phyloP scores from a whole-genome alignment of 2,329 filamentous ascomycete genomes.

The Trichoderma endophyticum region DNA sequence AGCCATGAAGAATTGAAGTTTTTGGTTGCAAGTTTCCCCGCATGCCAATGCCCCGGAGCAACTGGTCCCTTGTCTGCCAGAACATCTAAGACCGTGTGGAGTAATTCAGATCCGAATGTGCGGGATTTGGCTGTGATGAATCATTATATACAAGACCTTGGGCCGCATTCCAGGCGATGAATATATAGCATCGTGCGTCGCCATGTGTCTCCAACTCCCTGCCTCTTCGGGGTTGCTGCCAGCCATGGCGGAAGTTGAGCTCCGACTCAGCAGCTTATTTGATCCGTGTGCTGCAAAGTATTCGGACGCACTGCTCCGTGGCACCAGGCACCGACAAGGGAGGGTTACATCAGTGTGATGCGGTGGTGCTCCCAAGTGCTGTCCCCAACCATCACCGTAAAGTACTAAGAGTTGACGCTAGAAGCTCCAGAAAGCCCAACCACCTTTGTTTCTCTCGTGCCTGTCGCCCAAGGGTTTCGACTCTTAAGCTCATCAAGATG shows the following conservation, averaged over 20 bases:
- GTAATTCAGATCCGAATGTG: background rate
- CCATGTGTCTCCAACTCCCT: background rate
- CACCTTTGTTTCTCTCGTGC: background rate
- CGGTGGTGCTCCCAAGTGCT: background rate
- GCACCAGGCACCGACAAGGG: conserved; percentile 11
- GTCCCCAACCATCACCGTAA: background rate
- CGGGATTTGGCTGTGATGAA: background rate
- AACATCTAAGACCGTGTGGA: background rate
- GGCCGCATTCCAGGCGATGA: background rate
- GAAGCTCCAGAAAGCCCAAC: background rate
- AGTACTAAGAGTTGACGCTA: background rate
- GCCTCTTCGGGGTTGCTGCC: background rate
- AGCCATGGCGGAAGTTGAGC: background rate
- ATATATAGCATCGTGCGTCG: background rate
- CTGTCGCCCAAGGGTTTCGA: background rate
- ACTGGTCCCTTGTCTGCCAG: background rate
- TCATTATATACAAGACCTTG: background rate
- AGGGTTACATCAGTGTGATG: conserved; percentile 17
- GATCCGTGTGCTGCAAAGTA: background rate
- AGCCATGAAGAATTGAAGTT: background rate
- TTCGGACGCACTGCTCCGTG: background rate
- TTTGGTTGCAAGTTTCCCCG: background rate
- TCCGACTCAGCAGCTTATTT: background rate
- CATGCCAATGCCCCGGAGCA: background rate
- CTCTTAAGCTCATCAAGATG: background rate